These are phyloP conservation scores for Sindora glabra DNA, from an alignment of 306 rosid species.

Conservation along the genomic window DNA sequence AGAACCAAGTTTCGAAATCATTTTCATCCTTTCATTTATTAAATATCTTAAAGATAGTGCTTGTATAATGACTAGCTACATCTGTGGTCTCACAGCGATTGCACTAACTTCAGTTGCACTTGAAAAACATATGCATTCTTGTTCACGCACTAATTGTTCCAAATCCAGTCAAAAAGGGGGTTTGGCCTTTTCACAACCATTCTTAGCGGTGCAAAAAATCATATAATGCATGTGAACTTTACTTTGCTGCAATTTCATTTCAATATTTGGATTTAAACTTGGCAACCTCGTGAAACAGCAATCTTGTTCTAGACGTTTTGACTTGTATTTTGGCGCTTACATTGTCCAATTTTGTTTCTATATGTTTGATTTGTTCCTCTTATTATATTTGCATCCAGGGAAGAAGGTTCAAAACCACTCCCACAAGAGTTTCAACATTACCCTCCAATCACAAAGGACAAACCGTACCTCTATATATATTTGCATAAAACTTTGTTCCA, in stretches of 20 bases:
- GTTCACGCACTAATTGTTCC: too few species aligned
- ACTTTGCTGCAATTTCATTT: too few species aligned
- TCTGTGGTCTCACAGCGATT: not conserved
- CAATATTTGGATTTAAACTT: too few species aligned
- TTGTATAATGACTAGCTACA: not conserved
- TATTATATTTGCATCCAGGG: too few species aligned
- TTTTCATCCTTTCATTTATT: too few species aligned
- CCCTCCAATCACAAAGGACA: not conserved
- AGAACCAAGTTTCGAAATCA: too few species aligned
- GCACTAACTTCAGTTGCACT: not conserved
- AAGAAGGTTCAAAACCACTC: not conserved
- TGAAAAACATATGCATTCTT: not conserved
- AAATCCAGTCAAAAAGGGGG: not conserved
- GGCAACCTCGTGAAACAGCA: not conserved
- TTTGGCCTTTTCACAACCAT: too few species aligned
- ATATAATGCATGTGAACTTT: too few species aligned
- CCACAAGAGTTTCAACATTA: not conserved
- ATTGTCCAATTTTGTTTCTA: conserved; percentile 9
- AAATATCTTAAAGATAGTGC: too few species aligned
- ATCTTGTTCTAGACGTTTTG: too few species aligned
- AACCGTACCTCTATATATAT: not conserved
- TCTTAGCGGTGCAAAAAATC: not conserved
- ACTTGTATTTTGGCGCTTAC: not conserved
- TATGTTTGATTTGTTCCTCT: too few species aligned
- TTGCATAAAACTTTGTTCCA: not conserved